Evolutionary conservation across 768 basidiomycete species (phyloP), one percentile per base, ranked within the genome.

Genomic region (Suillus subalutaceus): DNA sequence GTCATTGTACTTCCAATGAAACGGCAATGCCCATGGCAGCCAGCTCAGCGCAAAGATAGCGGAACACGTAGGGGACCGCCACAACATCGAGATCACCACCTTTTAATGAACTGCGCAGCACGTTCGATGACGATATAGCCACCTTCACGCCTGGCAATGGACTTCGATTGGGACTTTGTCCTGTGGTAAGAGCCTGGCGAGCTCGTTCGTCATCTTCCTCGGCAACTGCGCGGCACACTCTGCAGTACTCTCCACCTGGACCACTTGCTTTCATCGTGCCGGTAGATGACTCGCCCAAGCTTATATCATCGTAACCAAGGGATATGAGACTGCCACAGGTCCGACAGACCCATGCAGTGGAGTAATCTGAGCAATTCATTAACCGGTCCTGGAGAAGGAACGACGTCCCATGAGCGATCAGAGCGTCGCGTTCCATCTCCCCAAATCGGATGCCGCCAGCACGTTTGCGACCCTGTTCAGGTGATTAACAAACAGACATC

Each of bases 281-380:
- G 30, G 84, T 81, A 15, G 79, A 72, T 63, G 84, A 82, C 77
- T 89, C 89, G 64, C 93, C 91, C 23, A 93, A 81, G 67, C 82
- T 86, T 74, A 90, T 83, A 75, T 97, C 94, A 68, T 99, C 96
- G 78, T 97, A 99, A 30, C 97, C 97, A 63, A 99, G 84, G 10
- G 96, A 96, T 71, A 99, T 93, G 63, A 99, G 84, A 74, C 93
- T 96, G 20, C 97, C 97, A 75, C 97, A 99, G 2, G 90, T 92
- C 63, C 97, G 87, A 79, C 97, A 99, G 13, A 99, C 96, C 97
- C 97, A 99, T 4, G 97, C 94, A 0, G 96, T 99, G 35, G 97
- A 98, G 79, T 99, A 99, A 79, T 99, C 97, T 35, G 97, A 99
- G 76, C 97, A 99, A 80, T 99, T 99, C 97, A 99, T 99, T 75